Evolutionary conservation across 208 protist genomes (phyloP).

Genomic region (Leishmania aethiopica): DNA sequence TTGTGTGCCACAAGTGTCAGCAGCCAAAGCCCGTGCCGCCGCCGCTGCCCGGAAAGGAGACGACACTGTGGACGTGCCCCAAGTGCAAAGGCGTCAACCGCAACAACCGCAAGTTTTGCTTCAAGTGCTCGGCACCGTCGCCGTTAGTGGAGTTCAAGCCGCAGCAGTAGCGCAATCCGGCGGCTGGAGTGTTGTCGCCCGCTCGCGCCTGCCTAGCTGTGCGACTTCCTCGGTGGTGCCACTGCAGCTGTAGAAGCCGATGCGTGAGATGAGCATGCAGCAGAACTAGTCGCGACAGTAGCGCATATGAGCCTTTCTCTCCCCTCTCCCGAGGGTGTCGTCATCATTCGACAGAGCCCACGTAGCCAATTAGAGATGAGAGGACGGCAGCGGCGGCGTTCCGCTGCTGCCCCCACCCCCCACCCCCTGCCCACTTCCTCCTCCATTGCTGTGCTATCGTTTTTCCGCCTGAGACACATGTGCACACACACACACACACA

Average conservation of each 20-base stretch:
- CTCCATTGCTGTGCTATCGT: background rate
- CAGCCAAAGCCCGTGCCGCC: conserved; percentile 86
- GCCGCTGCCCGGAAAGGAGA: conserved; percentile 73
- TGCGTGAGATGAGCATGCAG: background rate
- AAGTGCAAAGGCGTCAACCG: conserved; percentile 86
- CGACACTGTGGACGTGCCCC: conserved; percentile 85
- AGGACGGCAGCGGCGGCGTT: background rate
- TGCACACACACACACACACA: background rate
- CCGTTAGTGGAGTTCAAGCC: conserved; percentile 72
- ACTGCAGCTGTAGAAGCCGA: background rate
- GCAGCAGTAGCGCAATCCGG: conserved; percentile 20
- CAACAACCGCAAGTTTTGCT: conserved; percentile 81
- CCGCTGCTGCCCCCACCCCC: background rate
- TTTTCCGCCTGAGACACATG: background rate
- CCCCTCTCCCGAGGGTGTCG: background rate
- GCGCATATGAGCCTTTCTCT: background rate
- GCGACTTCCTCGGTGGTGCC: background rate
- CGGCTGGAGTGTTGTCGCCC: background rate
- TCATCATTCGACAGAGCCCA: background rate
- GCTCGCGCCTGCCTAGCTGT: background rate
- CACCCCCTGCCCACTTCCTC: background rate
- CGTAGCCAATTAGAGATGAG: background rate
- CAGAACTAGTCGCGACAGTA: background rate
- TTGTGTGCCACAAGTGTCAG: conserved; percentile 84
- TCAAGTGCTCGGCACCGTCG: conserved; percentile 79